Conservation (phyloP, 768 basidiomycete genomes). For the Leccinum longicurvipes region DNA sequence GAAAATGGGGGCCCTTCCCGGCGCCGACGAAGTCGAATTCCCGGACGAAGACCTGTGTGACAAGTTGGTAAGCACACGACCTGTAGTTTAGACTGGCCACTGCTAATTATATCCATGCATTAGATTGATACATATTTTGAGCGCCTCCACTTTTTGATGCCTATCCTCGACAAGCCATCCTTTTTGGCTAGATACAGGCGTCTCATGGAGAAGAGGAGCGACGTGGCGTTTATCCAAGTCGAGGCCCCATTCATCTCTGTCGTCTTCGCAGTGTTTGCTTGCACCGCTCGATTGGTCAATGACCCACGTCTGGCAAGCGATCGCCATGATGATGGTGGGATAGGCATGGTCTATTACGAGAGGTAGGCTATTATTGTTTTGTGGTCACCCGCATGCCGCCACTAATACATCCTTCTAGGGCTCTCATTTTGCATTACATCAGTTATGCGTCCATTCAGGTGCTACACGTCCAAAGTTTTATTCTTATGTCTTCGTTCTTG, state of each 20-base stretch:
- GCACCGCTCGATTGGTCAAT: conserved; percentile 74
- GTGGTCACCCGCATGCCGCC: background rate
- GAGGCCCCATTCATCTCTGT: conserved; percentile 78
- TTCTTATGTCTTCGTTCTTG: conserved; percentile 85
- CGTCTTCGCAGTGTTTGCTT: conserved; percentile 88
- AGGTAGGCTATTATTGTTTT: conserved; percentile 47
- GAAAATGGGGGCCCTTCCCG: conserved; percentile 76
- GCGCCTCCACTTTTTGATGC: conserved; percentile 84
- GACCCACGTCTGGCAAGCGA: conserved; percentile 65
- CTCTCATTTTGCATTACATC: conserved; percentile 88
- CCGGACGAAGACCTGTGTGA: conserved; percentile 83
- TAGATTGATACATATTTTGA: conserved; percentile 87
- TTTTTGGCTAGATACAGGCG: conserved; percentile 70
- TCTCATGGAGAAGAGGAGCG: conserved; percentile 68
- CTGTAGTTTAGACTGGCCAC: conserved; percentile 10
- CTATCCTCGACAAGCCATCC: conserved; percentile 80
- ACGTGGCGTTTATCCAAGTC: conserved; percentile 48
- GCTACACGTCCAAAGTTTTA: conserved; percentile 86
- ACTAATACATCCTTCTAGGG: conserved; percentile 42
- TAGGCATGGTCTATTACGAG: conserved; percentile 89
- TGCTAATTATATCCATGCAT: conserved; percentile 23
- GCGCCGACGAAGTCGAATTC: conserved; percentile 83
- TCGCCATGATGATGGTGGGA: conserved; percentile 70
- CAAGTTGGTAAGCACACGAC: conserved; percentile 61
- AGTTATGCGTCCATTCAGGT: conserved; percentile 83